A percentile compares a stretch with the other conserved stretches of the same genome.
These are phyloP conservation scores for Pezicula radicicola DNA, from an alignment of 2,329 filamentous ascomycete genomes.

Conservation along the genomic window DNA sequence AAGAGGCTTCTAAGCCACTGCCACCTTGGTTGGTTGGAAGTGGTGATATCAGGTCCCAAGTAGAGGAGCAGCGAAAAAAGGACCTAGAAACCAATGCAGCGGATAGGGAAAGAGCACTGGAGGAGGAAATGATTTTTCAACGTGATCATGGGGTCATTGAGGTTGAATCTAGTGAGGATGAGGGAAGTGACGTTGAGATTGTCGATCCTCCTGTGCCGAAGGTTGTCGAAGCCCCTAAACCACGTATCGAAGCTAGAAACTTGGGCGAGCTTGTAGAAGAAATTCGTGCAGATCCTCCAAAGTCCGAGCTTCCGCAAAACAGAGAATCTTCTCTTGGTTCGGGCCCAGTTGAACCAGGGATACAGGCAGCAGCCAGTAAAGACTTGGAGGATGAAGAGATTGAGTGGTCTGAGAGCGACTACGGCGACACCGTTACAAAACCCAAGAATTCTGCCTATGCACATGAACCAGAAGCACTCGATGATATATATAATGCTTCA, in stretches of 20 bases:
- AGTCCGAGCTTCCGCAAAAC: conserved; percentile 21
- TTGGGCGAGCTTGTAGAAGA: conserved; percentile 27
- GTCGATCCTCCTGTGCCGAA: conserved; percentile 29
- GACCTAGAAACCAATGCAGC: conserved; percentile 63
- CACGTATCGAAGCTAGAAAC: conserved; percentile 2
- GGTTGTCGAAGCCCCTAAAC: no score
- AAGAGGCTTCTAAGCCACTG: conserved; percentile 45
- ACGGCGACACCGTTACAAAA: conserved; percentile 21
- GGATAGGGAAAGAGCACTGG: conserved; percentile 53
- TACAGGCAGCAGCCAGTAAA: not conserved
- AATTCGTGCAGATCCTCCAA: conserved; percentile 21
- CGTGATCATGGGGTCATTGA: conserved; percentile 52
- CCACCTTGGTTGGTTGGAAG: conserved; percentile 72
- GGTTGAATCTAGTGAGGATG: conserved; percentile 59
- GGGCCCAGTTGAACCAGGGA: not conserved
- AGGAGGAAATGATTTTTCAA: conserved; percentile 48
- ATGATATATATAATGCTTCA: conserved; percentile 14
- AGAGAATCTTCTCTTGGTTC: conserved; percentile 8
- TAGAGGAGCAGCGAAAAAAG: conserved; percentile 54
- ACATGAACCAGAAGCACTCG: conserved; percentile 5
- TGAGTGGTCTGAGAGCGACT: conserved; percentile 54
- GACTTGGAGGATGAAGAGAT: conserved; percentile 28
- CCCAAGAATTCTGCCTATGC: conserved; percentile 6
- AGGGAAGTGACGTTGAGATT: conserved; percentile 43
- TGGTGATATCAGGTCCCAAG: conserved; percentile 62